Conservation (phyloP, 768 basidiomycete genomes). For the Leucocoprinus sp. region DNA sequence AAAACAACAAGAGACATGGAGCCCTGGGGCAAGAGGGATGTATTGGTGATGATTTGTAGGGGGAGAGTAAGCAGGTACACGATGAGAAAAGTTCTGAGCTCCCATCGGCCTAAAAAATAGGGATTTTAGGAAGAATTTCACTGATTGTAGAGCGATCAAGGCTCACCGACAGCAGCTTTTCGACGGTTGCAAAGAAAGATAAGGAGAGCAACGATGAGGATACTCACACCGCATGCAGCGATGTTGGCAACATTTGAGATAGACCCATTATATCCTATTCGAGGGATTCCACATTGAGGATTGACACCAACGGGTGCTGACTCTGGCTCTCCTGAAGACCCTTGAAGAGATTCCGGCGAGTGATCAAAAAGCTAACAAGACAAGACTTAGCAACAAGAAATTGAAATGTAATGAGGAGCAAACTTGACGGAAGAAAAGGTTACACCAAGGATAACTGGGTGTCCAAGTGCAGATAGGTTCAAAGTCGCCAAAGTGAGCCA, state of each 20-base stretch:
- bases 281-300: constrained; percentile 69
- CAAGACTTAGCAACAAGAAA: not conserved
- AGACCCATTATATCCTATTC: constrained; percentile 46
- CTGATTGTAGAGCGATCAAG: too few species aligned
- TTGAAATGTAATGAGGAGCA: constrained; percentile 19
- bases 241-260: constrained; percentile 86
- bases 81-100: constrained; percentile 58
- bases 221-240: constrained; percentile 66
- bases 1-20: constrained; percentile 59
- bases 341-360: constrained; percentile 24
- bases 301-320: constrained; percentile 79
- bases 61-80: constrained; percentile 67
- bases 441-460: constrained; percentile 88
- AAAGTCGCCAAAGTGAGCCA: constrained; percentile 70
- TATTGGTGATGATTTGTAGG: constrained; percentile 76
- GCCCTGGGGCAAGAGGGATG: constrained; percentile 74
- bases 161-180: constrained; percentile 75
- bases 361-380: constrained; percentile 29
- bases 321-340: constrained; percentile 32
- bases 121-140: not conserved
- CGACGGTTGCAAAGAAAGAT: constrained; percentile 52
- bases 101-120: constrained; percentile 44
- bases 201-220: constrained; percentile 51
- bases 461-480: constrained; percentile 53
- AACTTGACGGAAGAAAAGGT: constrained; percentile 89